phyloP scores from a whole-genome alignment of 2,329 filamentous ascomycete genomes.

The Sarocladium strictum region DNA sequence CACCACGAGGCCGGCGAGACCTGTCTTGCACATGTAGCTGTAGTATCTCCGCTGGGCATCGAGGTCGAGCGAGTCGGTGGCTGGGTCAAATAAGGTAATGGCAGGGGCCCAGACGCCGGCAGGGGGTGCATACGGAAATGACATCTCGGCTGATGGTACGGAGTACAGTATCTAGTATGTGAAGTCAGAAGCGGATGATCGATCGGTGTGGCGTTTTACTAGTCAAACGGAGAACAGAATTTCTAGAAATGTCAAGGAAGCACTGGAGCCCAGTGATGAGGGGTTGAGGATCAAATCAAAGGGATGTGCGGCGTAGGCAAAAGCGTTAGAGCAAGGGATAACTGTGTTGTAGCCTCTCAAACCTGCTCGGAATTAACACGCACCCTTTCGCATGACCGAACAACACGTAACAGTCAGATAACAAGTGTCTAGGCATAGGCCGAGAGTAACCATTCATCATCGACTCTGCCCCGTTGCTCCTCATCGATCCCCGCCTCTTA shows the following conservation, averaged over 20 bases:
- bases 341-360: no score
- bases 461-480: no score
- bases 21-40: slow-evolving; percentile 41
- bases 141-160: background rate
- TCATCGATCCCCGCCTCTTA: background rate
- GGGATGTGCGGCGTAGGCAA: no score
- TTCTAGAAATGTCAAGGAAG: no score
- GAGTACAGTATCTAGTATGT: background rate
- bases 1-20: slow-evolving; percentile 45
- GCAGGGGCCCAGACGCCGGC: slow-evolving; percentile 45
- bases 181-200: no score
- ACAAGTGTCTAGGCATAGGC: background rate
- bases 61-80: slow-evolving; percentile 41
- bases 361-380: background rate
- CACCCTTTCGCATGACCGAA: background rate
- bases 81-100: slow-evolving; percentile 47
- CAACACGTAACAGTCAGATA: background rate
- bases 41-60: slow-evolving; percentile 44
- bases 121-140: slow-evolving; percentile 15
- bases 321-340: no score
- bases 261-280: no score
- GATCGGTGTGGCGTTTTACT: no score
- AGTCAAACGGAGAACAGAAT: no score
- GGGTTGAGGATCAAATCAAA: no score
- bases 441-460: no score